A percentile compares a stretch with the other conserved stretches of the same genome.
Conservation (phyloP, 2,329 filamentous ascomycete species). For the Cladosporium colombiae region DNA sequence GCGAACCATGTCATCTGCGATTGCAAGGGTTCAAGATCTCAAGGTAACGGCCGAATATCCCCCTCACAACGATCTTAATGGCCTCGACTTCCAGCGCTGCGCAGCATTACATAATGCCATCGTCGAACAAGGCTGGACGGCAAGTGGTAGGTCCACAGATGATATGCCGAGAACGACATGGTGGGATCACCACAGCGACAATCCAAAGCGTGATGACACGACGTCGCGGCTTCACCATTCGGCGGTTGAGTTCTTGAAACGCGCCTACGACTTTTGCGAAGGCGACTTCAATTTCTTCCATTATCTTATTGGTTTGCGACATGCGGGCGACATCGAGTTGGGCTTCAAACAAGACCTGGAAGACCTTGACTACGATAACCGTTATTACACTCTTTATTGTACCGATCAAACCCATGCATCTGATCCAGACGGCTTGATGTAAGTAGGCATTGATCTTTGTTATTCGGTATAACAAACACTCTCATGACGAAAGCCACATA, state of each 20-base stretch:
- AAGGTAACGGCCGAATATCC: not conserved
- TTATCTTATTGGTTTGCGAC: not conserved
- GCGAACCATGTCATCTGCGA: not conserved
- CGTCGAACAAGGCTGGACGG: not conserved
- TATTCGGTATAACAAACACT: not conserved
- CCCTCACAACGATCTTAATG: not conserved
- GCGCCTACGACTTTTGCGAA: constrained; percentile 2
- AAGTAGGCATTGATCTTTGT: not conserved
- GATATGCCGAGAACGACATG: not conserved
- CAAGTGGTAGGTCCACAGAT: not conserved
- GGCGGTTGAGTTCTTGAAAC: not conserved
- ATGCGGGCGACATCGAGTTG: not conserved
- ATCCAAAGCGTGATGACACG: not conserved
- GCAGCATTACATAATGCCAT: not conserved
- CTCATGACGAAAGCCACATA: not conserved
- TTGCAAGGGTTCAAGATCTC: not conserved
- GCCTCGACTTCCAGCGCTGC: not conserved
- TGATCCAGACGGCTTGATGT: constrained; percentile 4
- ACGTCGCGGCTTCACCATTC: not conserved
- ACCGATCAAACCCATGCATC: not conserved
- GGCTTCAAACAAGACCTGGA: not conserved
- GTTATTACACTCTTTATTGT: not conserved
- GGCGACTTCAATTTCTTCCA: constrained; percentile 5
- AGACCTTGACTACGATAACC: not conserved
- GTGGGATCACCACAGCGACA: not conserved